Evolutionary conservation across 2,329 filamentous ascomycete species (phyloP).

Genomic region (Coniella lustricola): DNA sequence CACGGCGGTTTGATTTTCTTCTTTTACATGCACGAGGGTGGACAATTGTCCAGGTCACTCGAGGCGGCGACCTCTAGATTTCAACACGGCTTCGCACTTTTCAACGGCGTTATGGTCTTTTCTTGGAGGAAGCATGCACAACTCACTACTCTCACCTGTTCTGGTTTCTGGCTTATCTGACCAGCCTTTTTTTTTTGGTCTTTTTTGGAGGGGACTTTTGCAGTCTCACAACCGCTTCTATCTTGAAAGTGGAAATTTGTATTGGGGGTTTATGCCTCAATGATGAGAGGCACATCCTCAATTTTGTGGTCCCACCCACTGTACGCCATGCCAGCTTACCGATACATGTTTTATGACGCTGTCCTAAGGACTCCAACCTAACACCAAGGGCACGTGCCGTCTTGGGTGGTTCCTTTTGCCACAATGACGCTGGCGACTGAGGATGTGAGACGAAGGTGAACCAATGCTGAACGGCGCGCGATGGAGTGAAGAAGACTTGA

Average conservation of each 20-base stretch:
- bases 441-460: no score
- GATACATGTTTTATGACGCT: constrained; percentile 1
- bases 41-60: constrained; percentile 3
- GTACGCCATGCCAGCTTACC: background rate
- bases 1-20: constrained; percentile 2
- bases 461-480: no score
- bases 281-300: background rate
- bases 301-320: background rate
- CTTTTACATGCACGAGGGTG: background rate
- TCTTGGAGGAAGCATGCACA: constrained; percentile 2
- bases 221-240: background rate
- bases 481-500: no score
- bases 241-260: background rate
- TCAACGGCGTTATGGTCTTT: constrained; percentile 7
- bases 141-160: constrained; percentile 6
- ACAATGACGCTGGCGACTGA: no score
- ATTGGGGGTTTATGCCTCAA: background rate
- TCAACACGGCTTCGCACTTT: constrained; percentile 9
- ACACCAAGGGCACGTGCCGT: background rate
- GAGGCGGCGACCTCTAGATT: constrained; percentile 17
- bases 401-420: background rate
- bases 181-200: background rate
- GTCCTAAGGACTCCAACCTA: constrained; percentile 11
- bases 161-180: background rate
- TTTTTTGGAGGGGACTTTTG: background rate